These are phyloP conservation scores for Myxozyma vanderwaltii DNA, from an alignment of 805 yeast species.

Conservation along the genomic window DNA sequence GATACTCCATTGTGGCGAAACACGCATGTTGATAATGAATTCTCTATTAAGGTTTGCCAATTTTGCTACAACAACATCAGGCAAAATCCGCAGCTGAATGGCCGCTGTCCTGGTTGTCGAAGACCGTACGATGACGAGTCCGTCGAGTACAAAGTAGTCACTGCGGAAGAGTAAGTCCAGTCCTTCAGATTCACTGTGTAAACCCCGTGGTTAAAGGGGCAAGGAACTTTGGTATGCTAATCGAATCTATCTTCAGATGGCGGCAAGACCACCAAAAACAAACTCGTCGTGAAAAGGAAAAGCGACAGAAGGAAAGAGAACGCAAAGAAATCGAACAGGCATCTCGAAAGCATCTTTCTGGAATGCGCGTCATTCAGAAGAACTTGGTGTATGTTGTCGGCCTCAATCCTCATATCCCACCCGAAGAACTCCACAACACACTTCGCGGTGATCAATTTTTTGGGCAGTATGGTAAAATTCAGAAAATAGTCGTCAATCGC, in stretches of 20 bases:
- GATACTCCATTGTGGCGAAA: background rate
- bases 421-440: slow-evolving; percentile 80
- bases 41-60: slow-evolving; percentile 76
- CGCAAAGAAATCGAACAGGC: slow-evolving; percentile 81
- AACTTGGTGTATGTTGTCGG: slow-evolving; percentile 96
- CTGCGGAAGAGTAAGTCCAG: slow-evolving; percentile 67
- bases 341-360: slow-evolving; percentile 79
- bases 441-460: slow-evolving; percentile 89
- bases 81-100: slow-evolving; percentile 92
- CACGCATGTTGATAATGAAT: background rate
- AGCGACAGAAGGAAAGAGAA: slow-evolving; percentile 84
- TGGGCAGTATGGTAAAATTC: slow-evolving; percentile 97
- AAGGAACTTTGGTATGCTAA: background rate
- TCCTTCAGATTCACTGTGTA: background rate
- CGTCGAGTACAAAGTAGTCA: slow-evolving; percentile 80
- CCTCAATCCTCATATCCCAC: slow-evolving; percentile 79
- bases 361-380: slow-evolving; percentile 97
- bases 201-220: background rate
- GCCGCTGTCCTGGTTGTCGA: slow-evolving; percentile 97
- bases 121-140: slow-evolving; percentile 89
- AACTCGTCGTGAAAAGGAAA: slow-evolving; percentile 71
- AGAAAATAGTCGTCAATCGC: slow-evolving; percentile 87
- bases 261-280: slow-evolving; percentile 78
- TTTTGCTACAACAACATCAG: slow-evolving; percentile 96
- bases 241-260: slow-evolving; percentile 44